These are phyloP conservation scores for Vitis labrusca DNA, from an alignment of 164 flowering plant genomes.

Conservation along the genomic window DNA sequence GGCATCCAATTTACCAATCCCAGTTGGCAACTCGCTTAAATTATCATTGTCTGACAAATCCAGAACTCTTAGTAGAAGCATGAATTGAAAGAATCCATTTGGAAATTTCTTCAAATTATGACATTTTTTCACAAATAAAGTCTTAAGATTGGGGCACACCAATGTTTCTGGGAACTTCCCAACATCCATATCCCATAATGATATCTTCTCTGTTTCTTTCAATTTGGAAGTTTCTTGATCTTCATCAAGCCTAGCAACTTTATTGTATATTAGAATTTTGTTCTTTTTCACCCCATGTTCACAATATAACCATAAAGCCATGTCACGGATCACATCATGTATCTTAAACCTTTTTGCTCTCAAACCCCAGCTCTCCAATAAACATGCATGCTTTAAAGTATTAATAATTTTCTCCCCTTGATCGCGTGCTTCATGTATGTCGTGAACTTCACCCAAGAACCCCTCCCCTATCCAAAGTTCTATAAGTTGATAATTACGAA, in stretches of 20 bases:
- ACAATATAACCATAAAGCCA: constrained; percentile 6
- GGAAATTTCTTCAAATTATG: no score
- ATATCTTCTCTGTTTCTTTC: background rate
- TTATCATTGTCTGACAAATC: no score
- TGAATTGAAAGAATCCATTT: no score
- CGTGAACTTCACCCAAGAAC: constrained; percentile 4
- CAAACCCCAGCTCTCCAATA: background rate
- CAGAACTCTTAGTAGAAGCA: no score
- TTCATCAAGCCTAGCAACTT: background rate
- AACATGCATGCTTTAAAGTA: background rate
- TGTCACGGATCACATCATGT: constrained; percentile 14
- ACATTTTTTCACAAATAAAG: no score
- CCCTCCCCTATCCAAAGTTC: constrained; percentile 19
- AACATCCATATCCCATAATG: background rate
- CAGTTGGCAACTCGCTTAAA: no score
- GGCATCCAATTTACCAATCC: no score
- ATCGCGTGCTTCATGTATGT: constrained; percentile 1
- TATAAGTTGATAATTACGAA: background rate
- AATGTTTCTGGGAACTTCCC: background rate
- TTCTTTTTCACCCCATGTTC: background rate
- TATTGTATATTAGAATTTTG: background rate
- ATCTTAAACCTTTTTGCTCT: background rate
- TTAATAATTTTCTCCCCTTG: constrained; percentile 3
- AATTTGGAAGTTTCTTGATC: background rate
- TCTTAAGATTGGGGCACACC: background rate